Base-by-base conservation (phyloP, 805 yeast species). In the Ascoidea tarda region DNA sequence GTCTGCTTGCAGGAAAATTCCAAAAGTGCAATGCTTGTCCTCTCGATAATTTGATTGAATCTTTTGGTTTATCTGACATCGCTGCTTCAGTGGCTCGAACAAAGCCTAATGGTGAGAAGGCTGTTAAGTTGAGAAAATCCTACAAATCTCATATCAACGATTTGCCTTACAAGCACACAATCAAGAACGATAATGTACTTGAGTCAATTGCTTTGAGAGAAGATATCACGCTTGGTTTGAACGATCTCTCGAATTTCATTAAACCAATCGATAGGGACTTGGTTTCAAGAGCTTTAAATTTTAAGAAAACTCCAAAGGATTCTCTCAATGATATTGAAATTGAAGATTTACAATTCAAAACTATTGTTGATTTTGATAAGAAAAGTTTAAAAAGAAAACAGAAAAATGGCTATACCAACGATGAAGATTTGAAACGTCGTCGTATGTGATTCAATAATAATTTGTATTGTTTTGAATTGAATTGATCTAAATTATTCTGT, bases 61-160 rank as follows among this genome's bases (percentile, higher is more conserved):
- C 84, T 14, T 93, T 88, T 60, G 82, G 81, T 1, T 67, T 93
- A 46, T 76, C 77, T 46, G 75, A 74, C 1, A 69, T 90, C 12
- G 86, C 96, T 0, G 73, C 77, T 52, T 82, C 95, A 4, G 83
- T 93, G 47, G 96, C 96, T 1, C 76, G 99, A 62, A 76, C 83
- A 8, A 89, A 87, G 60, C 82, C 88, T 2, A 95, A 84, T 60
- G 96, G 96, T 0, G 77, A 93, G 0, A 89, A 87, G 59, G 96
- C 96, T 52, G 89, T 89, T 46, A 93, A 93, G 68, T 75, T 93
- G 52, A 76, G 99, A 60, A 93, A 93, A 67, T 88, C 97, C 0
- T 93, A 93, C 69, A 93, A 93, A 66, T 89, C 90, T 58, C 98
- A 91, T 64, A 84, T 93, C 12, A 73, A 77, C 46, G 97, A 90